Percentiles rank a stretch among this genome's conserved stretches.
These are phyloP conservation scores for Lasiodiplodia gonubiensis DNA, from an alignment of 2,329 filamentous ascomycete genomes.

Conservation along the genomic window DNA sequence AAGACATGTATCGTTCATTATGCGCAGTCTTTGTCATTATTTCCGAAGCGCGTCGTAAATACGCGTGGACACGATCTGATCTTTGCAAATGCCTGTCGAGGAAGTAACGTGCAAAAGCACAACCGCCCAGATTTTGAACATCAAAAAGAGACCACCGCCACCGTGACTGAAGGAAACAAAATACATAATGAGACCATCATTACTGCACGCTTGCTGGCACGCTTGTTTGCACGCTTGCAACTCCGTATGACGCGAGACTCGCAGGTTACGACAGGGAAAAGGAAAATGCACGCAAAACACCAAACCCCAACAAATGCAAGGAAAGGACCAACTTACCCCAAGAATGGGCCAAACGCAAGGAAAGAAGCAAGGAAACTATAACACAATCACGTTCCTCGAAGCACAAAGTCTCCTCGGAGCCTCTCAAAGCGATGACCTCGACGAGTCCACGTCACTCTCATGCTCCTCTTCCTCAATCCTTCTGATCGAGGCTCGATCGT, in stretches of 20 bases:
- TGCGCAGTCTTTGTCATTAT: background rate
- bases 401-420: background rate
- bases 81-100: background rate
- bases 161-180: background rate
- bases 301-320: slow-evolving; percentile 7
- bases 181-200: slow-evolving; percentile 2
- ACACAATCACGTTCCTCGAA: background rate
- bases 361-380: slow-evolving; percentile 7
- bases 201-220: slow-evolving; percentile 2
- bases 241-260: background rate
- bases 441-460: background rate
- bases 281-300: background rate
- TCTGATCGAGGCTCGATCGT: slow-evolving; percentile 12
- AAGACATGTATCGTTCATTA: background rate
- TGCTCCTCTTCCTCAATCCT: slow-evolving; percentile 7
- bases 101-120: background rate
- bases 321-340: background rate
- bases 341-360: background rate
- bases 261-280: background rate
- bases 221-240: background rate
- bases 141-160: background rate
- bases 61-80: background rate
- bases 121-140: background rate
- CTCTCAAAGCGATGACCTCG: slow-evolving; percentile 5
- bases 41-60: background rate